Evolutionary conservation across 495 filamentous ascomycete species (phyloP).

Genomic region (Hypoxylon fragiforme): DNA sequence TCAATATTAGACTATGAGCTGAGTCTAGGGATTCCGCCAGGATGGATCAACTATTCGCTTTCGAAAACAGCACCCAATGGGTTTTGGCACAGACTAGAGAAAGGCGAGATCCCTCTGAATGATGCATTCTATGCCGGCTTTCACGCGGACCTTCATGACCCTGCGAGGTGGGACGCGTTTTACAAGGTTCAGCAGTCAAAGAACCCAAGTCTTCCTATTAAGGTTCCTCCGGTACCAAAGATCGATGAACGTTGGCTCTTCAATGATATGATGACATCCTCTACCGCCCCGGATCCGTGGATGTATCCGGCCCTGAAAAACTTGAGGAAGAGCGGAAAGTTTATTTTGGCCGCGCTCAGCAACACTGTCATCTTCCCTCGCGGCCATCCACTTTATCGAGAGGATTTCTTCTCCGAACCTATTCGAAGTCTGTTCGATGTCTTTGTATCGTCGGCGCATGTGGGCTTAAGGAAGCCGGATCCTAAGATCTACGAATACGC

Average conservation of each 20-base stretch:
- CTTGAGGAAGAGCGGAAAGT: slow-evolving; percentile 63
- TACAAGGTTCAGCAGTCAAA: slow-evolving; percentile 42
- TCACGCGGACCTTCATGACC: slow-evolving; percentile 68
- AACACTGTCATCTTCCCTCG: slow-evolving; percentile 86
- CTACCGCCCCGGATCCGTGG: slow-evolving; percentile 73
- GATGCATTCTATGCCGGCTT: slow-evolving; percentile 76
- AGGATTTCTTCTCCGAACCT: slow-evolving; percentile 47
- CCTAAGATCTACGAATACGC: slow-evolving; percentile 77
- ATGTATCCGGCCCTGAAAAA: slow-evolving; percentile 83
- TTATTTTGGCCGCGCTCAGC: slow-evolving; percentile 78
- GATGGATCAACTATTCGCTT: slow-evolving; percentile 91
- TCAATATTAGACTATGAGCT: slow-evolving; percentile 88
- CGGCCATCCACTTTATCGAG: slow-evolving; percentile 58
- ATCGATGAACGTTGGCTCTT: slow-evolving; percentile 84
- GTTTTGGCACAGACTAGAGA: slow-evolving; percentile 83
- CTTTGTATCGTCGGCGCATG: slow-evolving; percentile 81
- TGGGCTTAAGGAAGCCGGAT: slow-evolving; percentile 87
- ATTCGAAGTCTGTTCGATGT: slow-evolving; percentile 72
- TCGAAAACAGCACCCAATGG: slow-evolving; percentile 75
- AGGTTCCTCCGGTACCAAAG: slow-evolving; percentile 65
- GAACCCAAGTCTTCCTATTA: slow-evolving; percentile 37
- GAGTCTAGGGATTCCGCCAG: slow-evolving; percentile 70
- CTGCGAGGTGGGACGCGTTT: slow-evolving; percentile 64
- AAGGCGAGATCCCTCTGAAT: slow-evolving; percentile 72
- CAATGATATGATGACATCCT: slow-evolving; percentile 86